Conservation (phyloP, 345 rosid species). For the Noccaea caerulescens region DNA sequence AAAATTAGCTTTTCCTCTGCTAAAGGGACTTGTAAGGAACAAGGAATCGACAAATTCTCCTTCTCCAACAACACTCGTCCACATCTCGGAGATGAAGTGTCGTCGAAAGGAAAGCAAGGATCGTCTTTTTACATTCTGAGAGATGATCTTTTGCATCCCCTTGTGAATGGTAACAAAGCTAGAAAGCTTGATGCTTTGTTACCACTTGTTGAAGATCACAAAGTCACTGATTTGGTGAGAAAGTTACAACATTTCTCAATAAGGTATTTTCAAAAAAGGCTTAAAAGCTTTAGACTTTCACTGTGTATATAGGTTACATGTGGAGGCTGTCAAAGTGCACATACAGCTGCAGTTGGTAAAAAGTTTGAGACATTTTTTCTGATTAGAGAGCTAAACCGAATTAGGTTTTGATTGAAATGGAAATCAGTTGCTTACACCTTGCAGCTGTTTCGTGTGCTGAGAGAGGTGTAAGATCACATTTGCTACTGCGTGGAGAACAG, state of each 20-base stretch:
- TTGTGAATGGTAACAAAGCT: conserved; percentile 88
- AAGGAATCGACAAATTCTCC: conserved; percentile 35
- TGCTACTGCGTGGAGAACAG: conserved; percentile 86
- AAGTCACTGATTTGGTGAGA: conserved; percentile 85
- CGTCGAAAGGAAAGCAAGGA: conserved; percentile 25
- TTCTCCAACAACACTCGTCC: conserved; percentile 52
- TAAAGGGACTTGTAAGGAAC: conserved; percentile 35
- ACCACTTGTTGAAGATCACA: conserved; percentile 65
- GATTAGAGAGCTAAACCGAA: background rate
- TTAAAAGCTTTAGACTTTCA: conserved; percentile 11
- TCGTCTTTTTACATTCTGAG: conserved; percentile 70
- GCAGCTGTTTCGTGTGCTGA: conserved; percentile 92
- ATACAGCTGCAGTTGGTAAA: conserved; percentile 86
- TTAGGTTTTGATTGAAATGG: conserved; percentile 3
- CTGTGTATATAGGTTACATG: conserved; percentile 70
- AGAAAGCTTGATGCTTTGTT: conserved; percentile 85
- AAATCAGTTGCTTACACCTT: conserved; percentile 32
- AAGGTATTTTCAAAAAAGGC: background rate
- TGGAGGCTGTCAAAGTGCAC: conserved; percentile 96
- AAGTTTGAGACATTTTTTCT: background rate
- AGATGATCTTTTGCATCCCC: conserved; percentile 92
- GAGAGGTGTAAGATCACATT: conserved; percentile 80
- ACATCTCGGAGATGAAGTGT: conserved; percentile 48
- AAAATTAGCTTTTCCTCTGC: conserved; percentile 50
- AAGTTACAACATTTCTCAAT: background rate